phyloP scores from a whole-genome alignment of 2,329 filamentous ascomycete genomes.

The Trichoderma atroviride region DNA sequence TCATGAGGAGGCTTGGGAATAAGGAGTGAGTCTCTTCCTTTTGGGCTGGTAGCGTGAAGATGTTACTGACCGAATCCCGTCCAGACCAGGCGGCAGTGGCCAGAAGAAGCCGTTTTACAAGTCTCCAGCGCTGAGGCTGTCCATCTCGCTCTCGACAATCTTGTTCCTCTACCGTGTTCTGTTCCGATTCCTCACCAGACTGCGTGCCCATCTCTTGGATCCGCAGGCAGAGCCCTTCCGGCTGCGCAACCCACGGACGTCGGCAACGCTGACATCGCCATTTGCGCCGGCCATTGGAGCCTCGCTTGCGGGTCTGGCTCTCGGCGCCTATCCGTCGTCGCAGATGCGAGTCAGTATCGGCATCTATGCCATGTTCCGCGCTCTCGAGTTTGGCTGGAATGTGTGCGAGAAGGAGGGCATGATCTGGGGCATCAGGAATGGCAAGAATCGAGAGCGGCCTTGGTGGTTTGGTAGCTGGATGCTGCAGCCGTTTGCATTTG shows the following conservation, averaged over 20 bases:
- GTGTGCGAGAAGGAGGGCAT: constrained; percentile 73
- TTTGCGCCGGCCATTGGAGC: constrained; percentile 90
- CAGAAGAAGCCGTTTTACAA: constrained; percentile 60
- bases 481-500: constrained; percentile 74
- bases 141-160: constrained; percentile 80
- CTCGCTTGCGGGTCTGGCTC: constrained; percentile 78
- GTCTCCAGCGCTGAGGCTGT: constrained; percentile 74
- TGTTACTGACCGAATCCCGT: constrained; percentile 6
- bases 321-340: constrained; percentile 71
- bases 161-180: constrained; percentile 86
- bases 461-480: constrained; percentile 87
- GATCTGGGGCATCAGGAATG: constrained; percentile 62
- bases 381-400: constrained; percentile 86
- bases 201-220: constrained; percentile 77
- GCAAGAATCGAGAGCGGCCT: constrained; percentile 63
- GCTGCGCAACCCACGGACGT: constrained; percentile 75
- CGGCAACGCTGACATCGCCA: constrained; percentile 74
- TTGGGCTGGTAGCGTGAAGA: neutral
- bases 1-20: constrained; percentile 52
- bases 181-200: constrained; percentile 82
- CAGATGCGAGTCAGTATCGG: constrained; percentile 76
- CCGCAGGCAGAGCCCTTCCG: constrained; percentile 82
- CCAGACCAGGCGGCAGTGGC: constrained; percentile 15
- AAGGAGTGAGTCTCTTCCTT: constrained; percentile 47
- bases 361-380: constrained; percentile 79